Conservation (phyloP, 2,329 filamentous ascomycete genomes). For the Calonectria pauciramosa region DNA sequence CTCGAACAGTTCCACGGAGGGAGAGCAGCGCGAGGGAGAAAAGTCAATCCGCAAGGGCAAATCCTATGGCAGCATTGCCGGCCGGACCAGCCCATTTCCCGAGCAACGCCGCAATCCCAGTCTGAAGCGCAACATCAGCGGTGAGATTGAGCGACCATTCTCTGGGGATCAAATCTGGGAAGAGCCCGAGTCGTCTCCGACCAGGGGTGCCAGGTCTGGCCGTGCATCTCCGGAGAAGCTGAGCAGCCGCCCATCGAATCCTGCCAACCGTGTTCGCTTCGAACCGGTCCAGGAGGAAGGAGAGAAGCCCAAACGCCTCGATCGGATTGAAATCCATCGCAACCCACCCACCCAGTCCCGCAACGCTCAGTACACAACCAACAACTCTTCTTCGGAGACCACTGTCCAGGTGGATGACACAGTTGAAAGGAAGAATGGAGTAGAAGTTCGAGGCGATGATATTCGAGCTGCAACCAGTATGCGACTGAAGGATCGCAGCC, state of each 20-base stretch:
- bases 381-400: slow-evolving; percentile 67
- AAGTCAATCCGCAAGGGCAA: slow-evolving; percentile 49
- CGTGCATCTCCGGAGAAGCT: slow-evolving; percentile 51
- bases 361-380: slow-evolving; percentile 84
- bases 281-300: slow-evolving; percentile 57
- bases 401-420: slow-evolving; percentile 54
- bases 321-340: slow-evolving; percentile 81
- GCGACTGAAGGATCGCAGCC: slow-evolving; percentile 86
- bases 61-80: slow-evolving; percentile 56
- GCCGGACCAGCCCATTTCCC: slow-evolving; percentile 52
- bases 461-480: slow-evolving; percentile 93
- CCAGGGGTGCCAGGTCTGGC: slow-evolving; percentile 33
- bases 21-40: slow-evolving; percentile 49
- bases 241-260: slow-evolving; percentile 50
- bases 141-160: slow-evolving; percentile 76
- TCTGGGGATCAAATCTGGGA: slow-evolving; percentile 90
- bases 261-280: slow-evolving; percentile 53
- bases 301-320: slow-evolving; percentile 53
- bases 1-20: slow-evolving; percentile 67
- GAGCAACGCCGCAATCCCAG: slow-evolving; percentile 72
- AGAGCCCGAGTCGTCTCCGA: slow-evolving; percentile 73
- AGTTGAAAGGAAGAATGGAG: slow-evolving; percentile 78
- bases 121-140: slow-evolving; percentile 78
- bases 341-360: slow-evolving; percentile 88
- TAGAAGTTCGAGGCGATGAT: slow-evolving; percentile 88